These are phyloP conservation scores for Rubroboletus satanas DNA, from an alignment of 768 basidiomycete species.

Conservation along the genomic window DNA sequence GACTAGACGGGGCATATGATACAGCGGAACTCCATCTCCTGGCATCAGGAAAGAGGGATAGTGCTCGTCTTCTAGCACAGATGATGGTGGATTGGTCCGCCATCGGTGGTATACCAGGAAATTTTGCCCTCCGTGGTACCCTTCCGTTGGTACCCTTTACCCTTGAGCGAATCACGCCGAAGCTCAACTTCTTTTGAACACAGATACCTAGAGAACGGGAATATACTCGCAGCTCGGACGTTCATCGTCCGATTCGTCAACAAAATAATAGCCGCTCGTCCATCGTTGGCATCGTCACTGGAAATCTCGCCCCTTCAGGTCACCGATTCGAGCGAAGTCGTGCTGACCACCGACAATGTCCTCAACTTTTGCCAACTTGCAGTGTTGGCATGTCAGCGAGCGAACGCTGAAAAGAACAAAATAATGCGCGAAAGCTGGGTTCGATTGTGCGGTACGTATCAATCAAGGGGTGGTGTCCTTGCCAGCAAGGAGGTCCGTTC, in stretches of 20 bases:
- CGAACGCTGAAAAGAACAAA: constrained; percentile 75
- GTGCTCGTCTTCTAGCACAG: constrained; percentile 79
- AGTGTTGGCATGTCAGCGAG: constrained; percentile 82
- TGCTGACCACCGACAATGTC: constrained; percentile 67
- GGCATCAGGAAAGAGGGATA: constrained; percentile 83
- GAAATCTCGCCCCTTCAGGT: constrained; percentile 45
- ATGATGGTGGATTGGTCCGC: constrained; percentile 83
- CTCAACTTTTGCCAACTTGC: constrained; percentile 92
- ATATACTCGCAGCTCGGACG: constrained; percentile 89
- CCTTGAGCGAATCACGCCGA: neutral
- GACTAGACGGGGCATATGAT: constrained; percentile 68
- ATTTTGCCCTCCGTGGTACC: constrained; percentile 80
- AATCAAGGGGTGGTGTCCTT: constrained; percentile 62
- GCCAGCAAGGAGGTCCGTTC: constrained; percentile 58
- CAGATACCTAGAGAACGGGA: constrained; percentile 80
- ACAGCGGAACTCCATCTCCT: constrained; percentile 80
- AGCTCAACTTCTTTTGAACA: constrained; percentile 2
- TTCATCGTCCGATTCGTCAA: constrained; percentile 82
- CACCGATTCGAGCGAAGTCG: constrained; percentile 52
- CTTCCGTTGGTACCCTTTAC: constrained; percentile 60
- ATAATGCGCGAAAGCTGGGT: constrained; percentile 80
- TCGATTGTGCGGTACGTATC: constrained; percentile 79
- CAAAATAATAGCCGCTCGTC: constrained; percentile 49
- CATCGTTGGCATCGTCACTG: constrained; percentile 39
- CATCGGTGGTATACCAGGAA: constrained; percentile 49